A percentile compares a stretch with the other conserved stretches of the same genome.
These are phyloP conservation scores for Pythium brassicae DNA, from an alignment of 352 stramenopile species.

Conservation along the genomic window DNA sequence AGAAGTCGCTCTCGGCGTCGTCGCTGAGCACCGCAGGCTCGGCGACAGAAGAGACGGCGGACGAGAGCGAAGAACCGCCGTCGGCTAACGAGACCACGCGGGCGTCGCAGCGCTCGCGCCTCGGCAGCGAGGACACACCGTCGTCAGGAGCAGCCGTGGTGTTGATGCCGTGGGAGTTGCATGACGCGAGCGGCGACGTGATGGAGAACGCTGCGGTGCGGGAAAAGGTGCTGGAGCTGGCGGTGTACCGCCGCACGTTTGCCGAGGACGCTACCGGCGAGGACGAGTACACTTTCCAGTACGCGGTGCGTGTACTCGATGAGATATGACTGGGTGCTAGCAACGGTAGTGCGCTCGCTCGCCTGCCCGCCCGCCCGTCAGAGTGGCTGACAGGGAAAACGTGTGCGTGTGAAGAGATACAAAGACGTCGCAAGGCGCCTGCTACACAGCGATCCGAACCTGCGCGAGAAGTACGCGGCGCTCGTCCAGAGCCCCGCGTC, in stretches of 20 bases:
- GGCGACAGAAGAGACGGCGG: slow-evolving; percentile 5
- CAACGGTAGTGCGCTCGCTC: too few relatives aligned
- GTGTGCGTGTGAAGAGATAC: slow-evolving; percentile 19
- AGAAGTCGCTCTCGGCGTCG: slow-evolving; percentile 10
- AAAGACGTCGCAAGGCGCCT: slow-evolving; percentile 42
- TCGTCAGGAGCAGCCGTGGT: slow-evolving; percentile 3
- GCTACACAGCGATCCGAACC: slow-evolving; percentile 48
- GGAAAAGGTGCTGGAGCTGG: slow-evolving; percentile 56
- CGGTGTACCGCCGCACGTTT: slow-evolving; percentile 59
- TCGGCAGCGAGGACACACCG: slow-evolving; percentile 8
- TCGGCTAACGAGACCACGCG: neutral
- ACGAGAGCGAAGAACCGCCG: slow-evolving; percentile 2
- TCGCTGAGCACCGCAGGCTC: slow-evolving; percentile 6
- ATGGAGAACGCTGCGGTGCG: slow-evolving; percentile 33
- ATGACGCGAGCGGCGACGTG: slow-evolving; percentile 25
- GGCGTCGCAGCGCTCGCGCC: neutral
- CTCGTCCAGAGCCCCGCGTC: slow-evolving; percentile 34
- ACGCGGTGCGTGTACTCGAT: slow-evolving; percentile 14
- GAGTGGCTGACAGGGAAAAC: neutral
- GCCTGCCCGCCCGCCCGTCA: too few relatives aligned
- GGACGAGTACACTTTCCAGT: slow-evolving; percentile 63
- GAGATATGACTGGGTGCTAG: neutral
- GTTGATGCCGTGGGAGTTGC: slow-evolving; percentile 51
- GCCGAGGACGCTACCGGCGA: slow-evolving; percentile 51
- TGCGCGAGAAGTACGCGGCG: slow-evolving; percentile 52